phyloP scores from a whole-genome alignment of 352 stramenopile genomes.

The Poterioochromonas sp. region DNA sequence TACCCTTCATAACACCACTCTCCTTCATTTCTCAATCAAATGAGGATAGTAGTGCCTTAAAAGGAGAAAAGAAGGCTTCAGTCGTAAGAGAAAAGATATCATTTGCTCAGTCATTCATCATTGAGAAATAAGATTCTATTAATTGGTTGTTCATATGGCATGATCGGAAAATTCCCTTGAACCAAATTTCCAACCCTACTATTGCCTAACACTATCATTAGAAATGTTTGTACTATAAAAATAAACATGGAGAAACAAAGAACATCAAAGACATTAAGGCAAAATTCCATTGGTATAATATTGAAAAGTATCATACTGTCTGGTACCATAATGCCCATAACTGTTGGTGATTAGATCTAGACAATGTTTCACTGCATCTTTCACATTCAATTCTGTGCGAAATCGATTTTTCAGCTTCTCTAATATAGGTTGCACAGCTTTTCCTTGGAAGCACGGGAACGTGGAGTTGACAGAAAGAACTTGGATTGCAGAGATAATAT shows the following conservation, averaged over 20 bases:
- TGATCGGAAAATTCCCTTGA: slow-evolving; percentile 50
- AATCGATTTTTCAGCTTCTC: slow-evolving; percentile 70
- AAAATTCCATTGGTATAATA: slow-evolving; percentile 83
- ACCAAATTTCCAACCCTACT: not conserved
- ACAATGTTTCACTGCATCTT: slow-evolving; percentile 75
- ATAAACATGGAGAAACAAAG: not conserved
- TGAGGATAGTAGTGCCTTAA: too few relatives aligned
- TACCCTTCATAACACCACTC: too few relatives aligned
- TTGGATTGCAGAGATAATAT: slow-evolving; percentile 66
- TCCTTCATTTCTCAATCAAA: too few relatives aligned
- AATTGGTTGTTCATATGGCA: too few relatives aligned
- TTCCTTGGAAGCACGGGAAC: slow-evolving; percentile 87
- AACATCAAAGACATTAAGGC: slow-evolving; percentile 46
- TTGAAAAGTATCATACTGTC: slow-evolving; percentile 86
- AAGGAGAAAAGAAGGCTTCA: too few relatives aligned
- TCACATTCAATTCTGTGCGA: slow-evolving; percentile 68
- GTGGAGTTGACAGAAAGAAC: slow-evolving; percentile 88
- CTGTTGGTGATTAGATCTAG: slow-evolving; percentile 75
- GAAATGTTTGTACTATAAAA: not conserved
- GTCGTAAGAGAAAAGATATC: too few relatives aligned
- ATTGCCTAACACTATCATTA: not conserved
- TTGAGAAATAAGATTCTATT: too few relatives aligned
- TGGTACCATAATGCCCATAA: slow-evolving; percentile 80
- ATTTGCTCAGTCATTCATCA: too few relatives aligned
- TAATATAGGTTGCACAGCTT: slow-evolving; percentile 68